phyloP scores from a whole-genome alignment of 805 yeast genomes.

The Sungouiella thailandica region DNA sequence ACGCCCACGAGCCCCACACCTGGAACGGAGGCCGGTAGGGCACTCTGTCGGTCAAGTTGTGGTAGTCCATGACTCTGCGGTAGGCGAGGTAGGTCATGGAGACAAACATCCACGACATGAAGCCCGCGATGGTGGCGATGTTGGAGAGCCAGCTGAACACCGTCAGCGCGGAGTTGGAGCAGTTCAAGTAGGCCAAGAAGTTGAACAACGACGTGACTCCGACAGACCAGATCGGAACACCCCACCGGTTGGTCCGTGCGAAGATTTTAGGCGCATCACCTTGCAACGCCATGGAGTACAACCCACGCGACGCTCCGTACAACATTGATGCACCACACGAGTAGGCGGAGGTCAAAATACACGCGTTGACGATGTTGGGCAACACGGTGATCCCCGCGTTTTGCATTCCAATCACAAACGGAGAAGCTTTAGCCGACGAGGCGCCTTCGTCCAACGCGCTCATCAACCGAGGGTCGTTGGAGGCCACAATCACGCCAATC shows the following conservation, averaged over 20 bases:
- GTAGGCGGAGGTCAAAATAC: conserved; percentile 4
- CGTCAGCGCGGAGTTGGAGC: conserved; percentile 4
- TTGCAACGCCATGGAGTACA: conserved; percentile 43
- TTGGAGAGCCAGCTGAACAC: conserved; percentile 6
- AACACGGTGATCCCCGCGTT: conserved; percentile 1
- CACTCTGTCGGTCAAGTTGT: conserved; percentile 2
- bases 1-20: neutral
- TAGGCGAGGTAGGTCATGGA: conserved; percentile 1
- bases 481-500: conserved; percentile 9
- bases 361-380: conserved; percentile 5
- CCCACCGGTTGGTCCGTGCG: conserved; percentile 6
- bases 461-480: conserved; percentile 2
- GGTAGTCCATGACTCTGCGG: conserved; percentile 2
- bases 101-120: conserved; percentile 3
- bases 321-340: conserved; percentile 42
- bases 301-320: conserved; percentile 61
- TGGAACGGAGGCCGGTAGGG: conserved; percentile 1
- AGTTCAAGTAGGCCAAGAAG: conserved; percentile 3
- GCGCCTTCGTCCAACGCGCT: neutral
- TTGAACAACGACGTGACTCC: neutral
- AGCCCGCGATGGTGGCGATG: conserved; percentile 3
- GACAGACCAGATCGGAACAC: conserved; percentile 1
- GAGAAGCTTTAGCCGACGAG: conserved; percentile 1
- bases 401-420: conserved; percentile 3
- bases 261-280: conserved; percentile 54